Evolutionary conservation across 805 yeast genomes (phyloP), one percentile per base, ranked within the genome.

Genomic region (Danielozyma ontarioensis): DNA sequence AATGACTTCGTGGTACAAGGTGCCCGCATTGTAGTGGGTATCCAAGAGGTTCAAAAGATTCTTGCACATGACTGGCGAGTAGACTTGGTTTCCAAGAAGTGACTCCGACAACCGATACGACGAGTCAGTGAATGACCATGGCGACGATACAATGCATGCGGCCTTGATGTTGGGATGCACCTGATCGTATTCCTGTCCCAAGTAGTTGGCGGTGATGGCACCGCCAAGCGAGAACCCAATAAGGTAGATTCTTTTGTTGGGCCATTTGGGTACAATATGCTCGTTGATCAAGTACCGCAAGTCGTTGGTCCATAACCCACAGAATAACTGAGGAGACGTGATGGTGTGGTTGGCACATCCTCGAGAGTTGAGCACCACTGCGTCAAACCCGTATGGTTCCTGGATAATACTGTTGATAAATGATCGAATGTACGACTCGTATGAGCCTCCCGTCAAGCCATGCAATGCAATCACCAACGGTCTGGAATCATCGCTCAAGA

Each of bases 361-460:
- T 49, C 94, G 66, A 13, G 83, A 69, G 51, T 81, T 82, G 31
- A 83, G 49, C 13, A 79, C 82, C 30, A 78, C 50, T 14, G 66
- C 80, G 56, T 80, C 76, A 51, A 78, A 68, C 41, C 62, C 47
- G 34, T 61, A 59, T 12, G 59, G 57, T 4, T 57, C 56, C 1
- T 53, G 46, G 21, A 71, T 65, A 30, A 80, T 55, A 14, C 59
- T 54, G 29, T 62, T 59, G 24, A 76, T 57, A 25, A 78, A 59
- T 6, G 81, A 71, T 41, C 87, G 68, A 29, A 83, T 73, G 36
- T 79, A 79, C 14, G 84, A 77, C 52, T 83, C 93, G 45, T 79
- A 83, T 12, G 86, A 78, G 1, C 94, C 94, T 37, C 93, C 90
- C 17, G 84, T 81, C 25, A 83, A 63, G 2, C 93, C 94, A 48